Base-by-base conservation (phyloP, 1,284 basidiomycete genomes). In the Pisolithus thermaeus region DNA sequence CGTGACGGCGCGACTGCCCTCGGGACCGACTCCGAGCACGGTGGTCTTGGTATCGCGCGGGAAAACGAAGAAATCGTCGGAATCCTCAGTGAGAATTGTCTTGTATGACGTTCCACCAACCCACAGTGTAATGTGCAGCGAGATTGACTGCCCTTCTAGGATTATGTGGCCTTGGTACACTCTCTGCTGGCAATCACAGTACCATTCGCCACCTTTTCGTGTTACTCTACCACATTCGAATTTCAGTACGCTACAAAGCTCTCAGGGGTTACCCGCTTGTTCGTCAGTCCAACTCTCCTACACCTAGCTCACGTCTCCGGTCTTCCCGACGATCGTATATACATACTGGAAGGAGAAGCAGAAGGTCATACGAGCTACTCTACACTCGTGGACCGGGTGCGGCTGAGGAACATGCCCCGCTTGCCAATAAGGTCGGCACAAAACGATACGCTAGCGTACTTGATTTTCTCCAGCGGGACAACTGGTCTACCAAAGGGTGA, bases 391-490 rank as follows among this genome's bases (percentile, higher is more conserved):
- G 61, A 73, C 8, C 58, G 66, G 16, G 73, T 72, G 20, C 66
- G 63, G 45, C 59, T 52, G 16, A 71, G 70, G 27, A 67, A 69
- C 0, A 58, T 77, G 3, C 72, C 77, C 6, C 62, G 70, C 2
- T 59, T 79, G 2, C 66, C 69, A 1, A 65, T 79, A 16, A 73
- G 72, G 37, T 71, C 74, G 0, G 84, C 78, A 1, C 70, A 61
- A 30, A 73, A 70, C 32, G 68, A 83, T 57, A 86, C 84, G 0
- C 67, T 88, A 1, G 87, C 84, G 0, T 87, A 89, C 64, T 68
- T 90, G 1, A 67, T 85, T 0, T 88, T 88, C 60, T 90, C 87
- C 1, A 90, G 87, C 58, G 87, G 87, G 30, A 90, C 87, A 0
- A 87, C 77, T 52, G 87, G 87, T 2, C 67, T 83, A 3, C 87